Conservation (phyloP, 2,329 filamentous ascomycete species). For the Tolypocladium paradoxum region DNA sequence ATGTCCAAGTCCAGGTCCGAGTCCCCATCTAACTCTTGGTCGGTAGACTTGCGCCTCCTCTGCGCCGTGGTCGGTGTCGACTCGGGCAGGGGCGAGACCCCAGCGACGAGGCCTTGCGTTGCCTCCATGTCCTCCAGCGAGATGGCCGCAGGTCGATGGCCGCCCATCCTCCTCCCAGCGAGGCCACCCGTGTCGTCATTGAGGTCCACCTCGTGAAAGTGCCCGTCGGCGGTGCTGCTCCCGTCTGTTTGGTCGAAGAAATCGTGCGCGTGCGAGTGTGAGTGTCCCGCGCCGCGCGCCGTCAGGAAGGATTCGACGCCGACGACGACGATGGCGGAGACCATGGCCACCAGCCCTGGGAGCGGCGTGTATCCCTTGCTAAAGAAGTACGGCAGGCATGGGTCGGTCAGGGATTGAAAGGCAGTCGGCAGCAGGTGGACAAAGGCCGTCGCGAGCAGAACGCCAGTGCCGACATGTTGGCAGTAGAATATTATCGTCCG, state of each 20-base stretch:
- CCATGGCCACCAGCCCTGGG: conserved; percentile 72
- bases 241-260: conserved; percentile 41
- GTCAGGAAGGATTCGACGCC: conserved; percentile 84
- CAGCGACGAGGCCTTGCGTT: conserved; percentile 44
- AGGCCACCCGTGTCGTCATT: conserved; percentile 18
- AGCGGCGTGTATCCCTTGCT: conserved; percentile 69
- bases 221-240: conserved; percentile 17
- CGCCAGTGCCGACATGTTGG: conserved; percentile 71
- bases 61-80: conserved; percentile 29
- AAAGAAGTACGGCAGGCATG: conserved; percentile 69
- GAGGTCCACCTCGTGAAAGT: conserved; percentile 12
- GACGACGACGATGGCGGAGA: conserved; percentile 71
- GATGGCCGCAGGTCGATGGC: conserved; percentile 36
- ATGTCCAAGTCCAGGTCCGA: conserved; percentile 50
- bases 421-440: conserved; percentile 64
- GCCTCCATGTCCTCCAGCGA: conserved; percentile 39
- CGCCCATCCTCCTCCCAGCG: conserved; percentile 24
- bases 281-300: conserved; percentile 52
- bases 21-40: conserved; percentile 31
- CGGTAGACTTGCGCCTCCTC: conserved; percentile 15
- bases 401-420: conserved; percentile 55
- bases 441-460: conserved; percentile 78
- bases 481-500: conserved; percentile 53
- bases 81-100: conserved; percentile 47
- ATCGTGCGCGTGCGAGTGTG: conserved; percentile 41